A percentile compares a stretch with the other conserved stretches of the same genome.
phyloP scores from a whole-genome alignment of 1,284 basidiomycete genomes.

The Ganoderma multipileum region DNA sequence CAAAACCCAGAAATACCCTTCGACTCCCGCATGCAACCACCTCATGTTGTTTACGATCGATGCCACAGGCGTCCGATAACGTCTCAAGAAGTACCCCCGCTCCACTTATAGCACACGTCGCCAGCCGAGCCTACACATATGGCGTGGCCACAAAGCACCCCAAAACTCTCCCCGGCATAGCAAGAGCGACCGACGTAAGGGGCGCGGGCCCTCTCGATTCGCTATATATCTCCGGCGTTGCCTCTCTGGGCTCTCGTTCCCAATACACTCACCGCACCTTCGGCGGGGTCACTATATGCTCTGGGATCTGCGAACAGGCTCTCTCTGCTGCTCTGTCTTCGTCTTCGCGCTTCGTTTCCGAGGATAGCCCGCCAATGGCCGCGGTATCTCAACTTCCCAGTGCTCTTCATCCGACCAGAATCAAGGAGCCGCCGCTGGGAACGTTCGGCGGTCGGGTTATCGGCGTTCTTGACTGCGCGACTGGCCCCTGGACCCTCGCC shows the following conservation, averaged over 20 bases:
- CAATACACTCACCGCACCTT: neutral
- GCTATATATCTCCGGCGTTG: slow-evolving; percentile 4
- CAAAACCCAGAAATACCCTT: neutral
- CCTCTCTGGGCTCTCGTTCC: slow-evolving; percentile 1
- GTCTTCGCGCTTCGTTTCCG: neutral
- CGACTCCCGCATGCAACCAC: neutral
- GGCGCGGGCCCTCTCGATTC: neutral
- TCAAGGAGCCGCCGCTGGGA: slow-evolving; percentile 5
- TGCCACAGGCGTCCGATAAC: slow-evolving; percentile 27
- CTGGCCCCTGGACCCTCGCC: neutral
- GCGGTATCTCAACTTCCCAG: neutral
- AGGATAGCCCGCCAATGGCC: neutral
- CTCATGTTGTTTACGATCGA: slow-evolving; percentile 3
- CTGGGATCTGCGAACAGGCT: neutral
- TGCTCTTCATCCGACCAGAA: neutral
- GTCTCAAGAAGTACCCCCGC: slow-evolving; percentile 25
- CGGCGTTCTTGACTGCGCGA: slow-evolving; percentile 8
- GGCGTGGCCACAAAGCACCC: slow-evolving; percentile 13
- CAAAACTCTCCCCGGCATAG: slow-evolving; percentile 1
- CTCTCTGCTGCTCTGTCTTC: neutral
- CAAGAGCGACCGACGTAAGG: neutral
- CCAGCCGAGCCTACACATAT: neutral
- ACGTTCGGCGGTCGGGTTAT: neutral
- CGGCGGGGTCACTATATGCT: neutral
- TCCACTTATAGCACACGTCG: slow-evolving; percentile 13